Percentiles rank a stretch among this genome's conserved stretches.
phyloP scores from a whole-genome alignment of 1,139 yeast species.

The Lodderomyces elongisporus region DNA sequence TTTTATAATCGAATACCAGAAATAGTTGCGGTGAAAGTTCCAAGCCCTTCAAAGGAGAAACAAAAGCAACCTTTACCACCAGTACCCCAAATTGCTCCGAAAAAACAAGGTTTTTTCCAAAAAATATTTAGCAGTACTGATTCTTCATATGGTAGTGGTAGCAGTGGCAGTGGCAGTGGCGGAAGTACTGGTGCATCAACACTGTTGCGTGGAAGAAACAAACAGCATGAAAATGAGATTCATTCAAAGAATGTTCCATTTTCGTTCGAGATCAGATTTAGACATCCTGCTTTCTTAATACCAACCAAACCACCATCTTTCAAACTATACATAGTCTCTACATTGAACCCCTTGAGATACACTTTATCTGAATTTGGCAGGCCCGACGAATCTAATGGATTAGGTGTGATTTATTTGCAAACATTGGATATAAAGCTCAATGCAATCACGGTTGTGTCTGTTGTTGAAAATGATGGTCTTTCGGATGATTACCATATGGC shows the following conservation, averaged over 20 bases:
- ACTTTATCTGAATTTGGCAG: constrained; percentile 32
- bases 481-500: constrained; percentile 26
- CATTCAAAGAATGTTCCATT: constrained; percentile 39
- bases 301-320: constrained; percentile 41
- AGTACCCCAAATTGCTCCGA: constrained; percentile 15
- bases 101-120: constrained; percentile 20
- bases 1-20: constrained; percentile 41
- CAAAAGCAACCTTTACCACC: constrained; percentile 14
- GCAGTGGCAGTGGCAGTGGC: no score
- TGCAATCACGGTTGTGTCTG: constrained; percentile 30
- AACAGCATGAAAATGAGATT: constrained; percentile 19
- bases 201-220: constrained; percentile 2
- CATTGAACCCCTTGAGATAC: constrained; percentile 30
- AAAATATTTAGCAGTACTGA: constrained; percentile 15
- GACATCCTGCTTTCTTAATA: constrained; percentile 40
- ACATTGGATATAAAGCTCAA: constrained; percentile 31
- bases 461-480: constrained; percentile 29
- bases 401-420: constrained; percentile 44
- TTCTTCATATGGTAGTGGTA: no score
- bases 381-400: constrained; percentile 42
- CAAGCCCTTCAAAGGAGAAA: not conserved
- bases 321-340: constrained; percentile 34
- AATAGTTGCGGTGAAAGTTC: constrained; percentile 30
- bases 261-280: constrained; percentile 43
- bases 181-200: not conserved